Evolutionary conservation across 2,329 filamentous ascomycete species (phyloP).

Genomic region (Aspergillus quadrilineatus): DNA sequence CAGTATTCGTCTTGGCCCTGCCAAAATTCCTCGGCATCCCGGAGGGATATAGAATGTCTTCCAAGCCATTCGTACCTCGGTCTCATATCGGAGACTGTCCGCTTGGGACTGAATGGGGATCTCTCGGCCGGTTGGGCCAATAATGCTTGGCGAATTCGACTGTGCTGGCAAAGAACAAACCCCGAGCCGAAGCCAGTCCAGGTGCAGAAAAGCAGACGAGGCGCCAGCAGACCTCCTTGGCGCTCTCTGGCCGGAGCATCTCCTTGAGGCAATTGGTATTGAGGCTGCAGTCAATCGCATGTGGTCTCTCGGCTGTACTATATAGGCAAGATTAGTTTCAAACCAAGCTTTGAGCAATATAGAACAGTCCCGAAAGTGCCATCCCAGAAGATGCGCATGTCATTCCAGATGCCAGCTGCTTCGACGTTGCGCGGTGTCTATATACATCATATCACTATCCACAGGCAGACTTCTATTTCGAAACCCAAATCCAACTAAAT

Average conservation of each 20-base stretch:
- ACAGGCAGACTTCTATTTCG: background rate
- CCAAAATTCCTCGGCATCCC: constrained; percentile 4
- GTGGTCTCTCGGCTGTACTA: background rate
- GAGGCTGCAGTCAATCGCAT: background rate
- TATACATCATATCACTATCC: background rate
- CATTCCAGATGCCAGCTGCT: background rate
- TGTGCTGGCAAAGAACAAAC: too few relatives aligned
- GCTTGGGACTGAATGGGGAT: background rate
- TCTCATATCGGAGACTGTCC: background rate
- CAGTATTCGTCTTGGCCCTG: background rate
- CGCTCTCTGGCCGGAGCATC: background rate
- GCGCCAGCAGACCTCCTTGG: background rate
- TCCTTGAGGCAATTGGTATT: background rate
- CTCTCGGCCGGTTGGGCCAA: background rate
- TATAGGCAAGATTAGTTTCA: background rate
- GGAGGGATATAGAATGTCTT: background rate
- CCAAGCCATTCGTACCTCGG: background rate
- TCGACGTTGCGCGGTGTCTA: background rate
- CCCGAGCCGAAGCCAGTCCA: background rate
- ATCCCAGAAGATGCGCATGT: background rate
- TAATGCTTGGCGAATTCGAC: too few relatives aligned
- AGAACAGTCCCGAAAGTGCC: background rate
- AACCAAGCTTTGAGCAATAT: background rate
- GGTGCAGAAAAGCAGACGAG: background rate
- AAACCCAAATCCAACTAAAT: background rate